Conservation (phyloP, 192 early-diverging fungal genomes). For the Cladochytrium replicatum region DNA sequence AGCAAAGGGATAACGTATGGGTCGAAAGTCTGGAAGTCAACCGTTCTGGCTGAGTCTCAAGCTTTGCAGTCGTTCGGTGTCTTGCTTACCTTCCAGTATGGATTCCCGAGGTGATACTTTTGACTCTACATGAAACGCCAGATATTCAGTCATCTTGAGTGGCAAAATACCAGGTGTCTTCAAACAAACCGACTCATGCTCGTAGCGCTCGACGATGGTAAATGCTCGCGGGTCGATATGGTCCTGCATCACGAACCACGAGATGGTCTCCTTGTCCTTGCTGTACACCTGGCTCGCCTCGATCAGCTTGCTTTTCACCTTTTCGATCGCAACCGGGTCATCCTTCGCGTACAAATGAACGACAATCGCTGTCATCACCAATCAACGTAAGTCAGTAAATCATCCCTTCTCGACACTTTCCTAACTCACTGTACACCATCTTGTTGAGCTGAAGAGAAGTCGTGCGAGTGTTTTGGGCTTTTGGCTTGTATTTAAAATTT, state of each 20-base stretch:
- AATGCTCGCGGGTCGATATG: constrained; percentile 16
- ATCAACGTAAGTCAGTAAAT: too few relatives aligned
- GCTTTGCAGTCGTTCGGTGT: too few relatives aligned
- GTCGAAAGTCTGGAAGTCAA: constrained; percentile 20
- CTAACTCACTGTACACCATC: too few relatives aligned
- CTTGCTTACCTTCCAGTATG: constrained; percentile 23
- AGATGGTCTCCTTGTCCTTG: constrained; percentile 17
- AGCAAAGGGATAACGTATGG: constrained; percentile 17
- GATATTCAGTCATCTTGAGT: not conserved
- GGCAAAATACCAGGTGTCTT: not conserved
- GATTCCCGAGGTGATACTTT: constrained; percentile 17
- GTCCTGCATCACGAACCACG: constrained; percentile 22
- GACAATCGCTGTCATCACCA: too few relatives aligned
- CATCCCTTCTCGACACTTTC: too few relatives aligned
- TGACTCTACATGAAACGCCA: not conserved
- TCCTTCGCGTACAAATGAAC: constrained; percentile 20
- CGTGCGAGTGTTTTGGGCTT: too few relatives aligned
- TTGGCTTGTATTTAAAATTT: too few relatives aligned
- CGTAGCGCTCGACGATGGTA: constrained; percentile 17
- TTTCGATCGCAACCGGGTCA: constrained; percentile 10
- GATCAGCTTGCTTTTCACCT: constrained; percentile 8
- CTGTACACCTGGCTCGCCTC: constrained; percentile 14
- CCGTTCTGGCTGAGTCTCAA: too few relatives aligned
- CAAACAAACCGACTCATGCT: constrained; percentile 8
- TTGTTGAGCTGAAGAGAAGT: too few relatives aligned